A percentile compares a stretch with the other conserved stretches of the same genome.
Evolutionary conservation across 2,329 filamentous ascomycete species (phyloP).

Genomic region (Macrophomina tecta): DNA sequence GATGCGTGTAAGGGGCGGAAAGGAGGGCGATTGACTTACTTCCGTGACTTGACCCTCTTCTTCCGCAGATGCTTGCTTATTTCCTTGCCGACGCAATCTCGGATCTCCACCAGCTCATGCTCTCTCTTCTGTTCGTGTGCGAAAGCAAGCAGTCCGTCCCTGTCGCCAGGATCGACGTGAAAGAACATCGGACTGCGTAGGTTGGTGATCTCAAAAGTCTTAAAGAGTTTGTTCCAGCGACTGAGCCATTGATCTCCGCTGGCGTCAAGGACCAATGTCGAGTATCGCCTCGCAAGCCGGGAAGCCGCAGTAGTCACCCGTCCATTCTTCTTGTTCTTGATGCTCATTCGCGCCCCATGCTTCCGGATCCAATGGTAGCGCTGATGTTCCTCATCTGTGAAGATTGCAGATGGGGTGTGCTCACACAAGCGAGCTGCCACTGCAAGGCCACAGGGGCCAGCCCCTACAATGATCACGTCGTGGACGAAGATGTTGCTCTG

Average conservation of each 20-base stretch:
- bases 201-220: slow-evolving; percentile 71
- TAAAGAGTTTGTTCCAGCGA: slow-evolving; percentile 73
- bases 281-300: slow-evolving; percentile 36
- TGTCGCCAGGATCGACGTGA: slow-evolving; percentile 76
- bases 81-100: slow-evolving; percentile 78
- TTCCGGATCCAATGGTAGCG: slow-evolving; percentile 80
- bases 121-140: slow-evolving; percentile 67
- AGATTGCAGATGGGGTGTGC: slow-evolving; percentile 75
- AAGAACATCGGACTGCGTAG: slow-evolving; percentile 83
- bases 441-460: slow-evolving; percentile 76
- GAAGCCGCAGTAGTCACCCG: slow-evolving; percentile 35
- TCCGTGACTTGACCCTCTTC: slow-evolving; percentile 60
- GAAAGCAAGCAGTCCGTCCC: slow-evolving; percentile 74
- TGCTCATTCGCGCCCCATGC: slow-evolving; percentile 64
- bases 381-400: slow-evolving; percentile 82
- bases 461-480: slow-evolving; percentile 76
- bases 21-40: slow-evolving; percentile 46
- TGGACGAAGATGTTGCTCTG: slow-evolving; percentile 45
- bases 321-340: slow-evolving; percentile 60
- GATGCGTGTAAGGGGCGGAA: background rate
- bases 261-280: slow-evolving; percentile 71
- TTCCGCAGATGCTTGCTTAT: slow-evolving; percentile 77
- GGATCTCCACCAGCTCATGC: slow-evolving; percentile 71
- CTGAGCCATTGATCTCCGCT: slow-evolving; percentile 70
- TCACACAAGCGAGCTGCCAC: slow-evolving; percentile 75